Evolutionary conservation across 768 basidiomycete species (phyloP).

Genomic region (Amanita fuliginea): DNA sequence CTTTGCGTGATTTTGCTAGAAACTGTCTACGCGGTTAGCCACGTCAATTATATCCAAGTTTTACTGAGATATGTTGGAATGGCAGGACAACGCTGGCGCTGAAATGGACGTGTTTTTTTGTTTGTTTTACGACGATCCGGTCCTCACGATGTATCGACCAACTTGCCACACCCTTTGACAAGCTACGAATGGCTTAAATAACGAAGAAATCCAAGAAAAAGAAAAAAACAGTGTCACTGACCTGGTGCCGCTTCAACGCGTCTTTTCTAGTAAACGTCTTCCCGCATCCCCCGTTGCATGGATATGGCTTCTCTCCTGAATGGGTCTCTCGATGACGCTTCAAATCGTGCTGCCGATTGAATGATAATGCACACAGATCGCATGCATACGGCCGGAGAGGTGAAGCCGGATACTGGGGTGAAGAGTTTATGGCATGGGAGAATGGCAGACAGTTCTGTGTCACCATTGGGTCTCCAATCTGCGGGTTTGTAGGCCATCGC

Average conservation of each 20-base stretch:
- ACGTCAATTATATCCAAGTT: conserved; percentile 4
- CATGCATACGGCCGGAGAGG: conserved; percentile 54
- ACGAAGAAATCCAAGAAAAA: conserved; percentile 7
- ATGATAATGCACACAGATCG: conserved; percentile 68
- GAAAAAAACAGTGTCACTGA: conserved; percentile 18
- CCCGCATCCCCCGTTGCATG: conserved; percentile 76
- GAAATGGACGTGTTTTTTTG: too few species aligned
- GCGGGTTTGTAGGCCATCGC: conserved; percentile 32
- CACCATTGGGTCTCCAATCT: conserved; percentile 12
- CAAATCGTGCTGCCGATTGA: conserved; percentile 79
- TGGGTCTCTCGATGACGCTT: conserved; percentile 81
- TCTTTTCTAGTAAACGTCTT: conserved; percentile 86
- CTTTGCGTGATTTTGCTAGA: not conserved
- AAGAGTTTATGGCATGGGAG: conserved; percentile 22
- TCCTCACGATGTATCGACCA: conserved; percentile 36
- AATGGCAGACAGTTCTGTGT: conserved; percentile 22
- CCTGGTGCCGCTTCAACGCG: conserved; percentile 80
- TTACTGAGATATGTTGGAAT: not conserved
- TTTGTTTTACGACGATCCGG: not conserved
- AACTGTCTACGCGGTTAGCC: not conserved
- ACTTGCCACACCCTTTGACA: conserved; percentile 69
- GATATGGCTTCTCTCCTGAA: conserved; percentile 75
- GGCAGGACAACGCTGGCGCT: not conserved
- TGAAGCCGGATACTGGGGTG: conserved; percentile 46
- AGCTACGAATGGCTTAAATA: conserved; percentile 30